Evolutionary conservation across 208 protist genomes (phyloP).

Genomic region (Crithidia bombi): DNA sequence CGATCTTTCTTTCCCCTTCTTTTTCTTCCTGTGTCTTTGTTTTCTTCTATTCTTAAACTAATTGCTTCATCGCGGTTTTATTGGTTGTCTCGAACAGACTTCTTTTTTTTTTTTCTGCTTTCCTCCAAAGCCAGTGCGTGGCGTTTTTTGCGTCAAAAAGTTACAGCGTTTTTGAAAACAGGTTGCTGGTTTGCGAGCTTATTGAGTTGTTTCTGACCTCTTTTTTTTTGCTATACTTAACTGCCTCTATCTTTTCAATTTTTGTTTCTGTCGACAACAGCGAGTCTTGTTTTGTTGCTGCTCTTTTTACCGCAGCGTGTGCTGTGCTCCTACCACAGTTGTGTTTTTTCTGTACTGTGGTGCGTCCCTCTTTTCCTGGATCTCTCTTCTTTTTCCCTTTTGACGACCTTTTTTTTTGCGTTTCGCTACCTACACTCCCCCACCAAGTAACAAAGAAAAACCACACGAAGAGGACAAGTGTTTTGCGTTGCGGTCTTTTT

Average conservation of each 20-base stretch:
- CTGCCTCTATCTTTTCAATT: too few relatives aligned
- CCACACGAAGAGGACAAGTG: too few relatives aligned
- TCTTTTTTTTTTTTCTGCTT: conserved; percentile 4
- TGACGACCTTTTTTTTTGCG: conserved; percentile 15
- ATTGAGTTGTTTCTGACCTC: not conserved
- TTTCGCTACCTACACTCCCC: too few relatives aligned
- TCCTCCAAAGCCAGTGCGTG: not conserved
- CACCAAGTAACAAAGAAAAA: conserved; percentile 1
- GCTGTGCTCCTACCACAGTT: too few relatives aligned
- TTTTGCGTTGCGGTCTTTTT: too few relatives aligned
- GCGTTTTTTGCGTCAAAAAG: not conserved
- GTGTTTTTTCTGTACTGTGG: too few relatives aligned
- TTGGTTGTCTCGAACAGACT: not conserved
- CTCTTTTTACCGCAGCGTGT: too few relatives aligned
- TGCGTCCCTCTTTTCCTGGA: too few relatives aligned
- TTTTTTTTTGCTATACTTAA: conserved; percentile 7
- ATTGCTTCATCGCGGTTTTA: too few relatives aligned
- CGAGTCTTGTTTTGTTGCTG: too few relatives aligned
- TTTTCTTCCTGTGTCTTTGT: not conserved
- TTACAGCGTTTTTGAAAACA: not conserved
- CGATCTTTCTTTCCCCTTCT: not conserved
- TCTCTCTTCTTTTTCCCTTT: not conserved
- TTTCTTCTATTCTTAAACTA: too few relatives aligned
- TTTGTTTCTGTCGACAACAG: too few relatives aligned
- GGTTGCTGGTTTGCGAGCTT: not conserved